phyloP scores from a whole-genome alignment of 1,284 basidiomycete genomes.

The Ustilago loliicola region DNA sequence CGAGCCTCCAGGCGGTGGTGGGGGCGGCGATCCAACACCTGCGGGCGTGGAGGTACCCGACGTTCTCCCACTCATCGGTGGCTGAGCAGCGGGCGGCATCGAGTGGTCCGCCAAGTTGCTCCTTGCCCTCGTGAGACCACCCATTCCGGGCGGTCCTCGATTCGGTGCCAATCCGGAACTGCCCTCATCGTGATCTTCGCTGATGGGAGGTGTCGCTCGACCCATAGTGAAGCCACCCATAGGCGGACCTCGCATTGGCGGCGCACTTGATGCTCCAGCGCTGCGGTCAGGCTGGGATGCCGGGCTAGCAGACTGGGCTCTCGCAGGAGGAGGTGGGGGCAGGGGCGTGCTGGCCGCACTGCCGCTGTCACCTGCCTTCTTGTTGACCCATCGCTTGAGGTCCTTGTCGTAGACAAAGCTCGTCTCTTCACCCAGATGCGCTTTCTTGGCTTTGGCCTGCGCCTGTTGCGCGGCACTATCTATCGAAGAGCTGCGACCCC shows the following conservation, averaged over 20 bases:
- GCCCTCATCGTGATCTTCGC: conserved; percentile 41
- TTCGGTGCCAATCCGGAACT: conserved; percentile 32
- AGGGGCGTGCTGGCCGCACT: conserved; percentile 50
- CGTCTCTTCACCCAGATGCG: conserved; percentile 92
- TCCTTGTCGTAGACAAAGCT: conserved; percentile 95
- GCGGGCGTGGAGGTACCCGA: conserved; percentile 31
- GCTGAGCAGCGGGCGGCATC: conserved; percentile 60
- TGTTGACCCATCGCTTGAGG: conserved; percentile 95
- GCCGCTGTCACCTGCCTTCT: conserved; percentile 75
- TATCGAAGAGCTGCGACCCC: conserved; percentile 63
- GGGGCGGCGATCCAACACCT: conserved; percentile 30
- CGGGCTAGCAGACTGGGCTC: conserved; percentile 62
- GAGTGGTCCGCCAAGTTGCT: conserved; percentile 63
- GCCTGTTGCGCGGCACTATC: conserved; percentile 70
- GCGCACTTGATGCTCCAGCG: conserved; percentile 32
- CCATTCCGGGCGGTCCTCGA: conserved; percentile 30
- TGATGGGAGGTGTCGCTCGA: conserved; percentile 50
- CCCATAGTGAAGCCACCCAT: conserved; percentile 18
- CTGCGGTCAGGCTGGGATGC: conserved; percentile 51
- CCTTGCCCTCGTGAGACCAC: conserved; percentile 38
- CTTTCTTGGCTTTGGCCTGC: conserved; percentile 71
- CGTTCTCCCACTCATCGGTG: conserved; percentile 33
- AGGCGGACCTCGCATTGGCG: conserved; percentile 36
- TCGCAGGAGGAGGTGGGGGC: conserved; percentile 62
- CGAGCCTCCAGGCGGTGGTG: conserved; percentile 46